Conservation (phyloP, 1,284 basidiomycete genomes). For the Cutaneotrichosporon spelunceum region DNA sequence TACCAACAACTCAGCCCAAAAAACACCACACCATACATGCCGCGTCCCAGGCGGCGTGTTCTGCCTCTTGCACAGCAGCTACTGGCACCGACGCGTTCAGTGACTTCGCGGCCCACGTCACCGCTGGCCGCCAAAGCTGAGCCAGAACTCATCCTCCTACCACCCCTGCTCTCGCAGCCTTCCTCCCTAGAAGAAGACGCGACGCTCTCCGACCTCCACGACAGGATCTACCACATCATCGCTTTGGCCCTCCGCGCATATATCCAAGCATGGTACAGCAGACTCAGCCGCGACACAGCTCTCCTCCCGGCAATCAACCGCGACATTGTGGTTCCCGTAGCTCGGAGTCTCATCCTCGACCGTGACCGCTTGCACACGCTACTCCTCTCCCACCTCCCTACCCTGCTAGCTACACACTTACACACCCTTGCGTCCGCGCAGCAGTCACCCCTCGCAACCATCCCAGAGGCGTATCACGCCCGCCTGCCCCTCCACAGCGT, state of each 20-base stretch:
- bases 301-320: conserved; percentile 18
- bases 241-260: conserved; percentile 33
- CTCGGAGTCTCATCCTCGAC: conserved; percentile 23
- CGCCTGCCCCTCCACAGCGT: conserved; percentile 30
- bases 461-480: conserved; percentile 34
- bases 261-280: conserved; percentile 41
- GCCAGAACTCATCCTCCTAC: neutral
- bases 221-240: conserved; percentile 19
- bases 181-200: neutral
- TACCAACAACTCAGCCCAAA: no score
- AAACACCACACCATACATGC: neutral
- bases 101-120: neutral
- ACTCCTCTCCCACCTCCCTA: conserved; percentile 34
- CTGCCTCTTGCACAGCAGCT: conserved; percentile 18
- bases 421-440: conserved; percentile 29
- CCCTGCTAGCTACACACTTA: conserved; percentile 30
- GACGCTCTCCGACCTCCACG: conserved; percentile 13
- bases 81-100: conserved; percentile 3
- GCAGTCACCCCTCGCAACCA: conserved; percentile 5
- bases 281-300: conserved; percentile 36
- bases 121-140: neutral
- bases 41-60: conserved; percentile 5
- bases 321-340: conserved; percentile 20
- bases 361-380: conserved; percentile 23
- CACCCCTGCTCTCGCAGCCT: conserved; percentile 12